Evolutionary conservation across 2,329 filamentous ascomycete genomes (phyloP), one percentile per base, ranked within the genome.

Genomic region (Juglanconis sp.): DNA sequence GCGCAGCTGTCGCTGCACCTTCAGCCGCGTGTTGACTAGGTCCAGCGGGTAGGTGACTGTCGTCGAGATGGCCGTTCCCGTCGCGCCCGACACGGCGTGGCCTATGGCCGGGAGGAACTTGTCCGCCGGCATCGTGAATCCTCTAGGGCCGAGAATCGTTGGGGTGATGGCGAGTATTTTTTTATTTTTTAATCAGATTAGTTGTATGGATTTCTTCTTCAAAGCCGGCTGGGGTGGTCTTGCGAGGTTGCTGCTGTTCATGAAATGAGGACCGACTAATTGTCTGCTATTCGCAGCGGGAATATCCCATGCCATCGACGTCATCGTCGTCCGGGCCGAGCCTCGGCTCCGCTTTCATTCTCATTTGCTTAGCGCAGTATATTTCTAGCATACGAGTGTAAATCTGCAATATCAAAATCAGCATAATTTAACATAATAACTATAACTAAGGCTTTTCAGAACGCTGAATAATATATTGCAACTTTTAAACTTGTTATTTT

Each of bases 1-100:
- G 40, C 74, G 77, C 15, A 86, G 74, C 66, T 84, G 84, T 46
- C 82, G 82, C 75, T 95, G 91, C 3, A 91, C 89, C 74, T 96
- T 92, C 51, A 96, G 81, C 34, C 92, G 85, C 32, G 92, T 92
- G 58, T 92, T 88, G 64, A 95, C 85, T 48, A 96, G 83, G 68
- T 91, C 89, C 60, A 96, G 82, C 1, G 92, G 93, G 71, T 96
- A 96, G 5, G 91, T 87, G 57, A 87, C 75, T 51, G 92, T 81
- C 67, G 93, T 94, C 10, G 92, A 90, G 62, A 94, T 82, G 15
- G 90, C 89, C 0, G 91, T 89, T 40, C 91, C 92, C 0, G 87
- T 78, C 5, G 91, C 89, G 55, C 92, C 92, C 4, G 92, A 92
- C 36, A 91, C 74, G 57, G 91, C 92, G 77, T 96, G 92, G 49